Evolutionary conservation across 1,284 basidiomycete species (phyloP).

Genomic region (Ustanciosporium gigantosporum): DNA sequence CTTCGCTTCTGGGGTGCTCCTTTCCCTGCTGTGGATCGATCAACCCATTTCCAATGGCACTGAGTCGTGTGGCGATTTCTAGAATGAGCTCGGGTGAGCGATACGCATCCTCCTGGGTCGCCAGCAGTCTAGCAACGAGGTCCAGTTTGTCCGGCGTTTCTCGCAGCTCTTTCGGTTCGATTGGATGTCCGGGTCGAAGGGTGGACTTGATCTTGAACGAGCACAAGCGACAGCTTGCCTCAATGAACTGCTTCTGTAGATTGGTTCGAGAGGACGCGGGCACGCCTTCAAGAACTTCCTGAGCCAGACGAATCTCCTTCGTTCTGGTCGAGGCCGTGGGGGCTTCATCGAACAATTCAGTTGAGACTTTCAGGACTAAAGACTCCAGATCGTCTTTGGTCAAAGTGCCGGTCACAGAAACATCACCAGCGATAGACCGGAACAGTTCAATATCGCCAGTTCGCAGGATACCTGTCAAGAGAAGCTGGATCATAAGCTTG

Average conservation of each 20-base stretch:
- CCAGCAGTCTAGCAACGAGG: slow-evolving; percentile 16
- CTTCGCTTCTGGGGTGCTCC: neutral
- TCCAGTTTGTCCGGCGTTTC: slow-evolving; percentile 13
- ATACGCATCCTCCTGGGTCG: slow-evolving; percentile 22
- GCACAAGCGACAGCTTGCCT: slow-evolving; percentile 34
- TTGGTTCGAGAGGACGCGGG: neutral
- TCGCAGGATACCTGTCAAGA: slow-evolving; percentile 10
- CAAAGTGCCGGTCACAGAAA: neutral
- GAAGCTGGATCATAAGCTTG: neutral
- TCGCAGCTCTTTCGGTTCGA: slow-evolving; percentile 27
- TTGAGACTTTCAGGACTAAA: slow-evolving; percentile 20
- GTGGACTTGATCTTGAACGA: slow-evolving; percentile 31
- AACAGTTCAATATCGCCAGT: slow-evolving; percentile 26
- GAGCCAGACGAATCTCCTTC: slow-evolving; percentile 14
- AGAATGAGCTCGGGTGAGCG: slow-evolving; percentile 29
- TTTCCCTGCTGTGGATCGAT: neutral
- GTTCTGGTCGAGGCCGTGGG: slow-evolving; percentile 7
- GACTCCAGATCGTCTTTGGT: slow-evolving; percentile 5
- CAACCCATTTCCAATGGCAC: neutral
- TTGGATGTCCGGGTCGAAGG: neutral
- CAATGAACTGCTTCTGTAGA: slow-evolving; percentile 25
- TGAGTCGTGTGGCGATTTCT: slow-evolving; percentile 17
- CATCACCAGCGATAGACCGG: slow-evolving; percentile 4
- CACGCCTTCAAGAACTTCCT: slow-evolving; percentile 13
- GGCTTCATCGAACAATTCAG: slow-evolving; percentile 14